A percentile compares a stretch with the other conserved stretches of the same genome.
These are phyloP conservation scores for Tuctoria greenei DNA, from an alignment of 176 grass and related monocot genomes.

Conservation along the genomic window DNA sequence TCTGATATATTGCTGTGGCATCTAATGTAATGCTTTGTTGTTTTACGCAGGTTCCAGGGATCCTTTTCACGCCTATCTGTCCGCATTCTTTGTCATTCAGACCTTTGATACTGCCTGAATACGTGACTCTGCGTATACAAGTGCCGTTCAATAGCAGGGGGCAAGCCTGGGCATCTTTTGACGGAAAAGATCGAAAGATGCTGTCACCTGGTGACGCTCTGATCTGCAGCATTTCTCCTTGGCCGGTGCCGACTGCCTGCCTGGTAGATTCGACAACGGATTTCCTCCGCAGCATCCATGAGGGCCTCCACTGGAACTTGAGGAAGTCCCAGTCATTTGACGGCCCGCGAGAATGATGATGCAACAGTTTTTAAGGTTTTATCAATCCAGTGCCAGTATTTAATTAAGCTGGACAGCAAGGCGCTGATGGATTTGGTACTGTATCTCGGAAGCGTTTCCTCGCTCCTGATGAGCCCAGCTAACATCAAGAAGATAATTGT, in stretches of 20 bases:
- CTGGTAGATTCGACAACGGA: constrained; percentile 79
- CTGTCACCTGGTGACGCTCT: constrained; percentile 76
- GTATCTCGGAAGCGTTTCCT: constrained; percentile 8
- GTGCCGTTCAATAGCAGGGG: constrained; percentile 90
- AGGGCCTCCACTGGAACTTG: constrained; percentile 97
- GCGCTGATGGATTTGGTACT: background rate
- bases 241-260: constrained; percentile 89
- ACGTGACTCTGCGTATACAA: constrained; percentile 75
- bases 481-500: constrained; percentile 25
- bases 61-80: constrained; percentile 97
- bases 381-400: constrained; percentile 1
- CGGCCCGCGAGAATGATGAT: constrained; percentile 50
- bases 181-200: constrained; percentile 85
- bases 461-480: background rate
- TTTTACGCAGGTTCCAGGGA: constrained; percentile 72
- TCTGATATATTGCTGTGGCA: background rate
- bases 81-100: constrained; percentile 92
- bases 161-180: constrained; percentile 86
- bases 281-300: constrained; percentile 87
- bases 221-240: constrained; percentile 90
- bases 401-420: constrained; percentile 7
- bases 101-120: constrained; percentile 86
- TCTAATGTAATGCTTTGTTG: constrained; percentile 10
- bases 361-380: background rate
- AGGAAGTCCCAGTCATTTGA: constrained; percentile 82